Conservation (phyloP, 2,329 filamentous ascomycete species). For the Sporothrix protearum region DNA sequence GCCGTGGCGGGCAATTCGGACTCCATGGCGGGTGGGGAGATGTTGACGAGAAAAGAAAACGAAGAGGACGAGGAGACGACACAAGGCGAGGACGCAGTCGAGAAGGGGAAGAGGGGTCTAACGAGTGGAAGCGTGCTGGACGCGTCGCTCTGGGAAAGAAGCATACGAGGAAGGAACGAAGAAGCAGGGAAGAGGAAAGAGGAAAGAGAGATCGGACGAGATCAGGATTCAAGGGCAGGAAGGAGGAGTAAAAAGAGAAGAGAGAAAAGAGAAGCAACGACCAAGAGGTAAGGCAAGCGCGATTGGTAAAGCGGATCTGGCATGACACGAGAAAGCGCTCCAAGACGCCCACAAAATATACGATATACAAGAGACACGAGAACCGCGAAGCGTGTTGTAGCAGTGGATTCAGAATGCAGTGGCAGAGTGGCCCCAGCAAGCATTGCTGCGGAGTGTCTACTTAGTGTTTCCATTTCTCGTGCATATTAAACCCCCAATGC, state of each 20-base stretch:
- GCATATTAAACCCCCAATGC: conserved; percentile 18
- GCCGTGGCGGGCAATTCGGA: conserved; percentile 19
- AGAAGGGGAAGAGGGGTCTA: neutral
- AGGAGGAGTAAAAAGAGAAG: conserved; percentile 2
- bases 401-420: conserved; percentile 14
- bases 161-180: conserved; percentile 21
- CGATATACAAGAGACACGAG: conserved; percentile 26
- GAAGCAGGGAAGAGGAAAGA: conserved; percentile 17
- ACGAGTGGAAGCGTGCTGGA: conserved; percentile 22
- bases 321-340: conserved; percentile 27
- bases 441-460: conserved; percentile 13
- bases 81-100: neutral
- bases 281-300: conserved; percentile 19
- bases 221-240: neutral
- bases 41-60: neutral
- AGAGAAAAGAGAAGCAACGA: conserved; percentile 3
- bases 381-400: conserved; percentile 30
- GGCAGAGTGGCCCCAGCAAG: neutral
- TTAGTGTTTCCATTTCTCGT: conserved; percentile 26
- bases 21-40: conserved; percentile 22
- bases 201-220: conserved; percentile 1
- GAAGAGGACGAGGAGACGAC: neutral
- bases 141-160: conserved; percentile 18
- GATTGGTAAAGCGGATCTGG: conserved; percentile 19
- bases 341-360: conserved; percentile 26